phyloP scores from a whole-genome alignment of 805 yeast genomes.

The Cyberlindnera xylosilytica region DNA sequence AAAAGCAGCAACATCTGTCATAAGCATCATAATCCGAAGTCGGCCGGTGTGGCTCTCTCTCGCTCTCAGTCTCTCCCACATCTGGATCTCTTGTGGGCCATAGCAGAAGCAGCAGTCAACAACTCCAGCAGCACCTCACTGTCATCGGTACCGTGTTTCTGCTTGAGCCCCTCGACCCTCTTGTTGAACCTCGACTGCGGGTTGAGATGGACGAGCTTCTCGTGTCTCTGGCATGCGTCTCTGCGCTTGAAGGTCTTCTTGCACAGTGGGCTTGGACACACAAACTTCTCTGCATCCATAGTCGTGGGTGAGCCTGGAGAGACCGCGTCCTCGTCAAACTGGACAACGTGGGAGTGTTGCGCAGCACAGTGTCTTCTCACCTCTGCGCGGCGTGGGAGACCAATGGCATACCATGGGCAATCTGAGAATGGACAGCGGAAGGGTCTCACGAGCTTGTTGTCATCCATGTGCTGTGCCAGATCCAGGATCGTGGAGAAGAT shows the following conservation, averaged over 20 bases:
- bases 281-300: too few species aligned
- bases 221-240: constrained; percentile 54
- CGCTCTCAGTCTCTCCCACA: too few species aligned
- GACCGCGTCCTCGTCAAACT: constrained; percentile 2
- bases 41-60: too few species aligned
- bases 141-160: constrained; percentile 8
- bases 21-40: too few species aligned
- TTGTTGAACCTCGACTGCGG: constrained; percentile 38
- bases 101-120: not conserved
- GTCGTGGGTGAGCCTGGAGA: too few species aligned
- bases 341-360: constrained; percentile 33
- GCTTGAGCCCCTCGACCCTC: constrained; percentile 18
- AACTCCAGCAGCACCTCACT: constrained; percentile 5
- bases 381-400: constrained; percentile 47
- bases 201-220: constrained; percentile 46
- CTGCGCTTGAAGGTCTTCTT: constrained; percentile 47
- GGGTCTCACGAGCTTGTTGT: constrained; percentile 34
- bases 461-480: constrained; percentile 44
- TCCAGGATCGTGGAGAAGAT: constrained; percentile 36
- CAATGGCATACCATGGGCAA: constrained; percentile 49
- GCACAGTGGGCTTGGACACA: constrained; percentile 37
- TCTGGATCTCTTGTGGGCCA: too few species aligned
- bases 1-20: too few species aligned
- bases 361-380: constrained; percentile 47
- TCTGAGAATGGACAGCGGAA: constrained; percentile 43